A percentile compares a stretch with the other conserved stretches of the same genome.
These are phyloP conservation scores for Tylopilus sp. DNA, from an alignment of 1,284 basidiomycete genomes.

Conservation along the genomic window DNA sequence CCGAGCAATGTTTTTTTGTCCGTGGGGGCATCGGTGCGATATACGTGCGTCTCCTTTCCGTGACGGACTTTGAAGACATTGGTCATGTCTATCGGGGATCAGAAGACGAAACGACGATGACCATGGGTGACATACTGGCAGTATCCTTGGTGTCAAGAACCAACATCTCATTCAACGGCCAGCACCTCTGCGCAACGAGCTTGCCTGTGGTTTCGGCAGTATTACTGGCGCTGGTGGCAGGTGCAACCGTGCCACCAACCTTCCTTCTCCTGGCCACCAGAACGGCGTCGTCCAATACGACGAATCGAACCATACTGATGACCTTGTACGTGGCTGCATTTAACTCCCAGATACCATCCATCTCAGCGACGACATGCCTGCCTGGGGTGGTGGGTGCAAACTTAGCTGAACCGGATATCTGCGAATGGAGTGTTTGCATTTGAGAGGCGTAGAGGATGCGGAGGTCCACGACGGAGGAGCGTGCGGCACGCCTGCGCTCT, in stretches of 20 bases:
- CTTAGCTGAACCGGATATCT: conserved; percentile 95
- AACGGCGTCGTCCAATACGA: conserved; percentile 89
- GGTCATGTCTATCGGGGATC: conserved; percentile 62
- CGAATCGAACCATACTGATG: conserved; percentile 83
- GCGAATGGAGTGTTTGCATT: conserved; percentile 86
- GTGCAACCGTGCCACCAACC: conserved; percentile 35
- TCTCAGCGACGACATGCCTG: conserved; percentile 86
- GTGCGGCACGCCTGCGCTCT: conserved; percentile 65
- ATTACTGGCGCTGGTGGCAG: conserved; percentile 19
- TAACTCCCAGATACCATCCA: conserved; percentile 79
- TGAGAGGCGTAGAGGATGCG: conserved; percentile 93
- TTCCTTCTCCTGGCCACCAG: conserved; percentile 74
- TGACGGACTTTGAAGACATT: conserved; percentile 96
- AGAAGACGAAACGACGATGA: neutral
- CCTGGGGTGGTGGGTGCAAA: conserved; percentile 89
- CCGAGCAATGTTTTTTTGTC: conserved; percentile 86
- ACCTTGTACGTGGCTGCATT: conserved; percentile 96
- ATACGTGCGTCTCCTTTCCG: conserved; percentile 92
- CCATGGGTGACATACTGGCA: conserved; percentile 53
- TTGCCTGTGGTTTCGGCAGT: conserved; percentile 50
- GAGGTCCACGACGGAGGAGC: conserved; percentile 90
- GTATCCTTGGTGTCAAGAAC: conserved; percentile 96
- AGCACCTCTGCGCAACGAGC: conserved; percentile 90
- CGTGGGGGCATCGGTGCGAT: conserved; percentile 73
- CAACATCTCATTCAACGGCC: conserved; percentile 88